Evolutionary conservation across 2,329 filamentous ascomycete species (phyloP), one percentile per base, ranked within the genome.

Genomic region (Paecilomyces sp.): DNA sequence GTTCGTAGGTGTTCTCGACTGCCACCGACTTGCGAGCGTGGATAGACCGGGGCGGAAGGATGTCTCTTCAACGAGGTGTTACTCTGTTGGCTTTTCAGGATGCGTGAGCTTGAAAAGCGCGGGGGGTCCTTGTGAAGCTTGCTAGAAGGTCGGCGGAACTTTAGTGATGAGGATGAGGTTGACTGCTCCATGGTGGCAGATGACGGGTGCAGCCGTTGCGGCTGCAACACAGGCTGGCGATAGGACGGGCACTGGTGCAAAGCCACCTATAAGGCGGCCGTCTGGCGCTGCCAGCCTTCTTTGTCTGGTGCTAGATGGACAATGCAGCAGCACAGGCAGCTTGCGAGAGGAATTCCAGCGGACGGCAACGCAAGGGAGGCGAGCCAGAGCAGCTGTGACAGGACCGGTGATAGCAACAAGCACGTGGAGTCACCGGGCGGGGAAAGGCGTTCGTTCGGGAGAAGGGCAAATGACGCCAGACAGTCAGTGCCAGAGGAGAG

Each of bases 41-140:
- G 77, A 60, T 77, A 76, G 34, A 77, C 73, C 28, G 76, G 76
- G 25, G 77, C 77, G 58, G 78, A 80, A 33, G 78, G 78, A 65
- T 79, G 77, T 65, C 78, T 72, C 64, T 77, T 78, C 59, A 80
- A 71, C 56, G 75, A 75, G 53, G 71, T 72, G 63, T 70, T 72
- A 65, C 75, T 78, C 63, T 77, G 72, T 62, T 77, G 76, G 64
- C 73, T 77, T 60, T 73, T 74, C 62, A 79, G 71, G 61, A 75
- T 71, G 61, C 72, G 71, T 58, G 73, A 74, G 64, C 68, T 68
- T 57, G 66, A 65, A 61, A 75, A 73, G 61, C 72, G 74, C 60
- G 77, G 75, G 65, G 76, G 70, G 51, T 79, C 75, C 67, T 79
- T 79, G 67, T 74, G 73, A 59, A 77, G 72, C 68, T 77, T 77